These are phyloP conservation scores for Fusarium avenaceum DNA, from an alignment of 2,329 filamentous ascomycete species.

Conservation along the genomic window DNA sequence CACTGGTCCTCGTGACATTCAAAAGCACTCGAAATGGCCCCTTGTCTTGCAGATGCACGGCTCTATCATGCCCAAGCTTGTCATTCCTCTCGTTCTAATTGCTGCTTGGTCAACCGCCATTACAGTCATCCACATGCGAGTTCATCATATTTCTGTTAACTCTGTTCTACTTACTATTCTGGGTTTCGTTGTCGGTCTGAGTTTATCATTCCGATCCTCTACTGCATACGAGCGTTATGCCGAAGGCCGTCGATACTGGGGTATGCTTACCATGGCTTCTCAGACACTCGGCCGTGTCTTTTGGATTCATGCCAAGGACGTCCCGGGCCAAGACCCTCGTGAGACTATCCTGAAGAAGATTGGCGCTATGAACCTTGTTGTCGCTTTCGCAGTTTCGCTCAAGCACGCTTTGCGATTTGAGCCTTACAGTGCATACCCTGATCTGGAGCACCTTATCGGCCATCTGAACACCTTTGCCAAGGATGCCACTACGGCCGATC, in stretches of 20 bases:
- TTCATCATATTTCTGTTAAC: slow-evolving; percentile 55
- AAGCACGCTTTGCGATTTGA: slow-evolving; percentile 90
- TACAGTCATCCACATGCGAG: slow-evolving; percentile 65
- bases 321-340: slow-evolving; percentile 65
- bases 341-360: slow-evolving; percentile 78
- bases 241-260: slow-evolving; percentile 75
- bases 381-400: slow-evolving; percentile 81
- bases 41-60: slow-evolving; percentile 82
- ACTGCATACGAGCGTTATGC: slow-evolving; percentile 82
- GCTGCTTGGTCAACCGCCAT: slow-evolving; percentile 75
- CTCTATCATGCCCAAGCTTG: slow-evolving; percentile 79
- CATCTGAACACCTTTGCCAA: slow-evolving; percentile 83
- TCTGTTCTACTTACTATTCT: slow-evolving; percentile 76
- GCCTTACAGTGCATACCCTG: slow-evolving; percentile 81
- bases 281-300: slow-evolving; percentile 81
- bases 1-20: slow-evolving; percentile 75
- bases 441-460: slow-evolving; percentile 76
- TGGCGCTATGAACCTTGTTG: slow-evolving; percentile 81
- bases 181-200: slow-evolving; percentile 84
- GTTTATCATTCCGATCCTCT: slow-evolving; percentile 81
- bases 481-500: slow-evolving; percentile 60
- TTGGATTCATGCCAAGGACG: slow-evolving; percentile 82
- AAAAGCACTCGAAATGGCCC: slow-evolving; percentile 82
- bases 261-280: slow-evolving; percentile 70
- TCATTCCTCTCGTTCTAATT: slow-evolving; percentile 75